Evolutionary conservation across 2,329 filamentous ascomycete genomes (phyloP), one percentile per base, ranked within the genome.

Genomic region (Nannizziopsis arthrosporioides): DNA sequence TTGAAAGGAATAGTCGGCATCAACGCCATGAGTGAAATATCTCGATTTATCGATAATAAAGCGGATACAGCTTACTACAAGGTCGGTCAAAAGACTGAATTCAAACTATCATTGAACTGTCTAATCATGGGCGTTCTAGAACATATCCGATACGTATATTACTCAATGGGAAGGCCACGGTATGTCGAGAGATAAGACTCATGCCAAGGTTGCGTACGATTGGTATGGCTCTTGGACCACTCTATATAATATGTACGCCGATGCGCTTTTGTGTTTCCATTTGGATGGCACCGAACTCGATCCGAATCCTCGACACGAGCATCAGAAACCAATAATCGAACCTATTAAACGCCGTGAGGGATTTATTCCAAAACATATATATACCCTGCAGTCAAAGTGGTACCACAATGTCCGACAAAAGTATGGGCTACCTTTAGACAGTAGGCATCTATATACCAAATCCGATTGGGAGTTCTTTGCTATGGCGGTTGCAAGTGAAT

Each of bases 381-480:
- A 94, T 71, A 77, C 78, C 56, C 79, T 81, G 54, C 85, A 93
- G 61, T 88, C 82, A 41, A 73, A 81, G 50, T 93, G 84, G 85
- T 94, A 93, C 68, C 73, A 77, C 53, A 74, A 77, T 11, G 85
- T 90, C 8, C 77, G 85, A 55, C 85, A 93, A 63, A 80, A 77
- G 57, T 93, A 90, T 63, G 87, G 87, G 1, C 68, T 94, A 2
- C 86, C 87, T 0, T 75, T 94, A 6, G 87, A 94, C 65, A 84
- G 77, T 55, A 78, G 87, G 38, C 85, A 92, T 63, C 65, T 90
- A 2, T 92, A 92, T 64, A 83, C 85, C 31, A 94, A 94, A 68
- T 87, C 82, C 27, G 87, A 94, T 66, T 94, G 87, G 87, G 82
- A 92, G 57, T 88, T 93, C 63, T 89, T 92, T 63, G 84, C 85